These are phyloP conservation scores for Globisporangium uncinulatum DNA, from an alignment of 352 stramenopile species.

Conservation along the genomic window DNA sequence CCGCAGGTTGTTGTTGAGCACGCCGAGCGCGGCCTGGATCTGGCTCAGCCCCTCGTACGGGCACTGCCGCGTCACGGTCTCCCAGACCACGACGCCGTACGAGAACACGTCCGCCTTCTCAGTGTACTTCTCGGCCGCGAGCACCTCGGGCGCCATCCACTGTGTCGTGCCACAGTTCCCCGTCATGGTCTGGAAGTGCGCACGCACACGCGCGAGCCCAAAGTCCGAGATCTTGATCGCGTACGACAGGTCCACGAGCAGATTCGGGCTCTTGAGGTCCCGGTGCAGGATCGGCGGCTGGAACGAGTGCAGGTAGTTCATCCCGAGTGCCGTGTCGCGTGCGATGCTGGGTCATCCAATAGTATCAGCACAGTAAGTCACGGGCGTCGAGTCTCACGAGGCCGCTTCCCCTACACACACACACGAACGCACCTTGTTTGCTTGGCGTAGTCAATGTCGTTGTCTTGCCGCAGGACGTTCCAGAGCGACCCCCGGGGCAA, in stretches of 20 bases:
- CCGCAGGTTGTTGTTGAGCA: slow-evolving; percentile 86
- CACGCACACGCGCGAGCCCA: slow-evolving; percentile 70
- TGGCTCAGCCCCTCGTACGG: slow-evolving; percentile 90
- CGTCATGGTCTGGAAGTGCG: slow-evolving; percentile 87
- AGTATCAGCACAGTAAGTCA: slow-evolving; percentile 2
- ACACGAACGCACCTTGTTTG: slow-evolving; percentile 46
- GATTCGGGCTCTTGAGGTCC: slow-evolving; percentile 83
- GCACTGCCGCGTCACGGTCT: slow-evolving; percentile 87
- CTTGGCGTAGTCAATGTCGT: slow-evolving; percentile 61
- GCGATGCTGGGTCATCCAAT: slow-evolving; percentile 43
- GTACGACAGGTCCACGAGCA: slow-evolving; percentile 75
- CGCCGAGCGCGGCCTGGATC: slow-evolving; percentile 82
- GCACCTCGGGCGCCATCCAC: slow-evolving; percentile 84
- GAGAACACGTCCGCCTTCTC: slow-evolving; percentile 88
- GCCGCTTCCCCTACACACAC: neutral
- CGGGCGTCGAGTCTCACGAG: too few relatives aligned
- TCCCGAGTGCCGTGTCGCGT: slow-evolving; percentile 72
- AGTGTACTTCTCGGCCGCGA: slow-evolving; percentile 82
- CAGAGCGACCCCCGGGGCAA: slow-evolving; percentile 75
- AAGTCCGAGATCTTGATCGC: slow-evolving; percentile 89
- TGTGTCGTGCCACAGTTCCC: slow-evolving; percentile 83
- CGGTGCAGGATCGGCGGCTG: slow-evolving; percentile 83
- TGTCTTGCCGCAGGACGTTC: slow-evolving; percentile 82
- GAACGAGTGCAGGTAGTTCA: slow-evolving; percentile 88
- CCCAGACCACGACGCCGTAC: slow-evolving; percentile 82